phyloP scores from a whole-genome alignment of 345 rosid genomes.

The Nephelium lappaceum region DNA sequence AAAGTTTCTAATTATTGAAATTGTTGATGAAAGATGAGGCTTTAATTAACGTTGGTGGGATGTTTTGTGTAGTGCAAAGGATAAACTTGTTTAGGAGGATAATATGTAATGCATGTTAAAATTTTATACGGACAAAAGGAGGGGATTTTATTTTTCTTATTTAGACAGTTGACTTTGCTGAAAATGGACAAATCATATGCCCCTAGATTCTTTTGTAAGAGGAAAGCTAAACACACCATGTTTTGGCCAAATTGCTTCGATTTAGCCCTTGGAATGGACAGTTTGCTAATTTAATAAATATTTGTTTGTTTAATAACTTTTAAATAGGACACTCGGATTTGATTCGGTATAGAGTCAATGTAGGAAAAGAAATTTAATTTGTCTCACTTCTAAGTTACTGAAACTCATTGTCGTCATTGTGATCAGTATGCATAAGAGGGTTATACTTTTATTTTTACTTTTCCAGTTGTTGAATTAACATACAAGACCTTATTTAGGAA shows the following conservation, averaged over 20 bases:
- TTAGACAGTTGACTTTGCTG: not conserved
- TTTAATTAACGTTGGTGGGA: not conserved
- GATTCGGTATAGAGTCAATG: not conserved
- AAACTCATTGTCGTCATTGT: not conserved
- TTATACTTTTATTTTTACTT: too few species aligned
- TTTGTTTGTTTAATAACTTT: not conserved
- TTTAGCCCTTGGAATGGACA: not conserved
- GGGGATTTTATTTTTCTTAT: not conserved
- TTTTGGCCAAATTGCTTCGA: not conserved
- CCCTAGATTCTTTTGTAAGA: not conserved
- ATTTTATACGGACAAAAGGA: not conserved
- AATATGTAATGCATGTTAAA: not conserved
- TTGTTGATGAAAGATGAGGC: not conserved
- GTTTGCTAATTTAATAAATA: not conserved
- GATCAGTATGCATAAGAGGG: not conserved
- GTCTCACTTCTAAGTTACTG: not conserved
- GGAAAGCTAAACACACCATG: not conserved
- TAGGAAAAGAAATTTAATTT: not conserved
- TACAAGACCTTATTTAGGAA: not conserved
- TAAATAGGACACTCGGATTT: not conserved
- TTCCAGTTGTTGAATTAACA: not conserved
- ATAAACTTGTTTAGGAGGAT: not conserved
- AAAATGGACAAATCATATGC: not conserved
- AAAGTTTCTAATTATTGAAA: too few species aligned
- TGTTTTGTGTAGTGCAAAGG: not conserved